Conservation (phyloP, 352 stramenopile species). For the Phytophthora syringae region DNA sequence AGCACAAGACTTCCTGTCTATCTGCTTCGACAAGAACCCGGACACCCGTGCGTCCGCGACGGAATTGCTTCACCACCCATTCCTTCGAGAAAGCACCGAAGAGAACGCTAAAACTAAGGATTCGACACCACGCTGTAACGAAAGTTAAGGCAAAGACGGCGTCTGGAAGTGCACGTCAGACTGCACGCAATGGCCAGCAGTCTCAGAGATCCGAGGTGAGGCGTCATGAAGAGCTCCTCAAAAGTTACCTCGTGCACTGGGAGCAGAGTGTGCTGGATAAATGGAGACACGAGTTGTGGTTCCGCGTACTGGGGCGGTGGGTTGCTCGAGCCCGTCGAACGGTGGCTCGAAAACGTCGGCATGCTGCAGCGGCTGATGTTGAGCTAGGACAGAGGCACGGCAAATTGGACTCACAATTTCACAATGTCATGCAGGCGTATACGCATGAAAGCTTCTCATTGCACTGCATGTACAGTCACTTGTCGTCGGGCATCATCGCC, state of each 20-base stretch:
- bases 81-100: conserved; percentile 28
- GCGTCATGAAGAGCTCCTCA: not conserved
- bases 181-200: not conserved
- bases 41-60: conserved; percentile 74
- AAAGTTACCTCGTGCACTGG: conserved; percentile 8
- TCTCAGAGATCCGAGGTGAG: not conserved
- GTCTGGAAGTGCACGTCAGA: not conserved
- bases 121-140: not conserved
- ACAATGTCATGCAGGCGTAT: no score
- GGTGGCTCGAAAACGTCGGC: not conserved
- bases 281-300: conserved; percentile 15
- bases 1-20: conserved; percentile 52
- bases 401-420: no score
- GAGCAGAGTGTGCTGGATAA: conserved; percentile 13
- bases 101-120: conserved; percentile 25
- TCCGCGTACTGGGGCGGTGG: conserved; percentile 6
- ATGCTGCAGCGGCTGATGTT: not conserved
- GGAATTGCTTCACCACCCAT: conserved; percentile 83
- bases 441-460: no score
- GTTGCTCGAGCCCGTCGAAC: conserved; percentile 9
- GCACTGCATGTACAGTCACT: no score
- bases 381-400: no score
- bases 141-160: not conserved
- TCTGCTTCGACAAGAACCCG: conserved; percentile 74
- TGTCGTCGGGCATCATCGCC: no score